phyloP scores from a whole-genome alignment of 2,329 filamentous ascomycete species.

The Colletotrichum limetticola region DNA sequence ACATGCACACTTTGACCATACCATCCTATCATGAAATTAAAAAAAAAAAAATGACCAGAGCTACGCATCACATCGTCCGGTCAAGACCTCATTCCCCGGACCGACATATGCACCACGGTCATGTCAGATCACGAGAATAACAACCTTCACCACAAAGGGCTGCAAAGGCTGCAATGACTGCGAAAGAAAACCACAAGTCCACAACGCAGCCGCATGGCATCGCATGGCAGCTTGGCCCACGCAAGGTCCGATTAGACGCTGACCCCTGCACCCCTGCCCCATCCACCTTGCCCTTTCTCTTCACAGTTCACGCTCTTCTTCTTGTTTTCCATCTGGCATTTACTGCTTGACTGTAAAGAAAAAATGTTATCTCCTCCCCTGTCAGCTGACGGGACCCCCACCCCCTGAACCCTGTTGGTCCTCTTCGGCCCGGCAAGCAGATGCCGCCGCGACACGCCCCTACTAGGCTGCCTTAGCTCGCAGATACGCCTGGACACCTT shows the following conservation, averaged over 20 bases:
- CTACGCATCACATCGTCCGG: neutral
- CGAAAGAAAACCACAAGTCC: neutral
- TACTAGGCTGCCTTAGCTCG: neutral
- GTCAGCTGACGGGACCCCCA: neutral
- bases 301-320: neutral
- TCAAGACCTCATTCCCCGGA: neutral
- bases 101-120: neutral
- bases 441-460: constrained; percentile 12
- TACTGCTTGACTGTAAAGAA: too few species aligned
- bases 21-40: neutral
- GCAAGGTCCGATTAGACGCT: constrained; percentile 29
- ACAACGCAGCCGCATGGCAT: neutral
- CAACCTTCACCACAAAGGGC: neutral
- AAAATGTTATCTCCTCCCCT: constrained; percentile 6
- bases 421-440: constrained; percentile 29
- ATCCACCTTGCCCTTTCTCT: neutral
- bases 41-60: neutral
- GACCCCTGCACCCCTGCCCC: constrained; percentile 4
- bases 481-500: neutral
- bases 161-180: neutral
- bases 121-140: neutral
- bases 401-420: constrained; percentile 17
- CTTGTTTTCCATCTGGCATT: neutral
- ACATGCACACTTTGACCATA: neutral
- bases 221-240: constrained; percentile 1